phyloP scores from a whole-genome alignment of 352 stramenopile species.

The Globisporangium paddicum region DNA sequence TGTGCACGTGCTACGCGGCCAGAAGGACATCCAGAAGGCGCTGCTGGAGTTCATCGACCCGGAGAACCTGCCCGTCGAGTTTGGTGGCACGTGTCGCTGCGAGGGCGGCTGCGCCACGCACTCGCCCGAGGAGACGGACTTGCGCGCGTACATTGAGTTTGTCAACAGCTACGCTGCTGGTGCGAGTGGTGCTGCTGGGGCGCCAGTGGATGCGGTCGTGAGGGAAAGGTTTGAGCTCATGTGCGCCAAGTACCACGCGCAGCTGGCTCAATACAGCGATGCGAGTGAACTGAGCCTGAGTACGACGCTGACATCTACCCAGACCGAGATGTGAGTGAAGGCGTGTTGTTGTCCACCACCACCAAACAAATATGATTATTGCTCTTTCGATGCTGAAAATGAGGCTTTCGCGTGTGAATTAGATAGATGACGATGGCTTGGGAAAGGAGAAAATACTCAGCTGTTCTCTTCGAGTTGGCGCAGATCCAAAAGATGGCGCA shows the following conservation, averaged over 20 bases:
- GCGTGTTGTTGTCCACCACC: not conserved
- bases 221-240: slow-evolving; percentile 35
- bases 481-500: slow-evolving; percentile 69
- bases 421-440: not conserved
- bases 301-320: not conserved
- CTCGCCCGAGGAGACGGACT: slow-evolving; percentile 61
- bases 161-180: slow-evolving; percentile 31
- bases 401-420: not conserved
- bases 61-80: slow-evolving; percentile 62
- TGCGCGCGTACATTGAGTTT: slow-evolving; percentile 56
- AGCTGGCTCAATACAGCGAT: slow-evolving; percentile 18
- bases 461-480: slow-evolving; percentile 29
- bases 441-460: not conserved
- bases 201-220: slow-evolving; percentile 18
- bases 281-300: not conserved
- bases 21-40: slow-evolving; percentile 70
- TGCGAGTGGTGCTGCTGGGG: slow-evolving; percentile 5
- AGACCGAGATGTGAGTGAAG: not conserved
- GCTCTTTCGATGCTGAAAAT: not conserved
- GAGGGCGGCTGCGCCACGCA: slow-evolving; percentile 53
- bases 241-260: slow-evolving; percentile 41
- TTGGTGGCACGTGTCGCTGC: slow-evolving; percentile 55
- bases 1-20: slow-evolving; percentile 55
- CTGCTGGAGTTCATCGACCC: slow-evolving; percentile 60
- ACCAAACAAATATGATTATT: slow-evolving; percentile 6